phyloP scores from a whole-genome alignment of 768 basidiomycete genomes.

The Ephemerocybe angulata region DNA sequence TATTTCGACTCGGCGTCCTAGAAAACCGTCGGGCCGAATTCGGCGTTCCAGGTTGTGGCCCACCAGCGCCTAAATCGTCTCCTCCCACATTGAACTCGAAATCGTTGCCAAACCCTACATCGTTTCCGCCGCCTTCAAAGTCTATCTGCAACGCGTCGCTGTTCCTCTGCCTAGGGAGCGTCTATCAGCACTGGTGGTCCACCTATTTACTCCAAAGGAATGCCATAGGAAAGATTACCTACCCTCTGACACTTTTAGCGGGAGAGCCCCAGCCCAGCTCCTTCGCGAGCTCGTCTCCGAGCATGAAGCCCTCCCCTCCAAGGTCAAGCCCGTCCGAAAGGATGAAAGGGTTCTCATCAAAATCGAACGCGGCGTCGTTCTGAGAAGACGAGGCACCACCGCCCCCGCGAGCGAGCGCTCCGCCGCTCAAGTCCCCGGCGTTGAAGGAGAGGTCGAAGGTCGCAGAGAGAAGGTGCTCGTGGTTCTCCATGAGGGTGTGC shows the following conservation, averaged over 20 bases:
- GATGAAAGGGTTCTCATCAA: conserved; percentile 52
- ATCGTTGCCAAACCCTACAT: conserved; percentile 11
- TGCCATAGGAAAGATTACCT: background rate
- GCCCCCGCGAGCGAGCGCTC: conserved; percentile 19
- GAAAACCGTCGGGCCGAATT: background rate
- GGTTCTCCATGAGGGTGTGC: conserved; percentile 69
- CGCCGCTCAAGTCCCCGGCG: conserved; percentile 8
- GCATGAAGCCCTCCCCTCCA: conserved; percentile 38
- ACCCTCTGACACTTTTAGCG: conserved; percentile 20
- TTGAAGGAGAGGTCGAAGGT: conserved; percentile 62
- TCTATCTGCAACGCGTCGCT: conserved; percentile 18
- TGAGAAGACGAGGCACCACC: conserved; percentile 55
- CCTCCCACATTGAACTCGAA: conserved; percentile 11
- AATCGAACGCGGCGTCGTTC: conserved; percentile 41
- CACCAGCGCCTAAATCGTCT: background rate
- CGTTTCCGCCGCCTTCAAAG: conserved; percentile 21
- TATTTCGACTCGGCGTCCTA: background rate
- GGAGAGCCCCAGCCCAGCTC: conserved; percentile 71
- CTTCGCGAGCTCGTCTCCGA: conserved; percentile 71
- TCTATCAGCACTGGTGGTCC: too few species aligned
- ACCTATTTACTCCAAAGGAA: too few species aligned
- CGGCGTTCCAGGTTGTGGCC: background rate
- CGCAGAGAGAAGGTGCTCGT: conserved; percentile 60
- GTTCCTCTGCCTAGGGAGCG: conserved; percentile 13
- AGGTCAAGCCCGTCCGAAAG: conserved; percentile 55